These are phyloP conservation scores for Plectosphaerella cucumerina DNA, from an alignment of 2,329 filamentous ascomycete genomes.

Conservation along the genomic window DNA sequence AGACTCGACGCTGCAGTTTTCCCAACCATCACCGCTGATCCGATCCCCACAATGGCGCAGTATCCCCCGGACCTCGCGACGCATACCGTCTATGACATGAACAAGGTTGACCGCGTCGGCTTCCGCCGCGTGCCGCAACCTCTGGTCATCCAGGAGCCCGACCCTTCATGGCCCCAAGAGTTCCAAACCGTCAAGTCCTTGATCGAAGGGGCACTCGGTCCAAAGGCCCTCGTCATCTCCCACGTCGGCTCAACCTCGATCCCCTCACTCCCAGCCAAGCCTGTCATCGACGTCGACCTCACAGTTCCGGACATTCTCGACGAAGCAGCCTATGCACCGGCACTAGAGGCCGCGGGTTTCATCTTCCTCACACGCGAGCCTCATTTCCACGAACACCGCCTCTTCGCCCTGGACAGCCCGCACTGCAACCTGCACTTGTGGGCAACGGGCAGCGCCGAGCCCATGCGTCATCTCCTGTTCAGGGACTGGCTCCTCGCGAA, in stretches of 20 bases:
- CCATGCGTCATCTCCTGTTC: slow-evolving; percentile 37
- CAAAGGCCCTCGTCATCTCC: not conserved
- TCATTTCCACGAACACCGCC: slow-evolving; percentile 42
- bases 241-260: slow-evolving; percentile 50
- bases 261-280: slow-evolving; percentile 44
- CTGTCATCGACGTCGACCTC: slow-evolving; percentile 49
- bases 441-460: slow-evolving; percentile 35
- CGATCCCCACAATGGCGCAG: not conserved
- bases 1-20: no score
- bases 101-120: slow-evolving; percentile 6
- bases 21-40: no score
- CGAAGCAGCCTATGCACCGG: slow-evolving; percentile 36
- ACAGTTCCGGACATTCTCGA: slow-evolving; percentile 32
- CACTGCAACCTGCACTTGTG: slow-evolving; percentile 45
- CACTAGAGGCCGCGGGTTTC: slow-evolving; percentile 39
- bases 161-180: slow-evolving; percentile 2
- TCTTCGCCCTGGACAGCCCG: slow-evolving; percentile 32
- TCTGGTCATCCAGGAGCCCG: slow-evolving; percentile 7
- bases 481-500: slow-evolving; percentile 36
- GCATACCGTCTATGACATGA: slow-evolving; percentile 5
- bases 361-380: slow-evolving; percentile 41
- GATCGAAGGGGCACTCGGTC: not conserved
- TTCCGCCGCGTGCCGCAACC: slow-evolving; percentile 4
- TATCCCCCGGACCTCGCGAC: slow-evolving; percentile 1
- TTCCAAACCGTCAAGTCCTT: not conserved